Evolutionary conservation across 768 basidiomycete genomes (phyloP), one percentile per base, ranked within the genome.

Genomic region (Scleroderma citrinum): DNA sequence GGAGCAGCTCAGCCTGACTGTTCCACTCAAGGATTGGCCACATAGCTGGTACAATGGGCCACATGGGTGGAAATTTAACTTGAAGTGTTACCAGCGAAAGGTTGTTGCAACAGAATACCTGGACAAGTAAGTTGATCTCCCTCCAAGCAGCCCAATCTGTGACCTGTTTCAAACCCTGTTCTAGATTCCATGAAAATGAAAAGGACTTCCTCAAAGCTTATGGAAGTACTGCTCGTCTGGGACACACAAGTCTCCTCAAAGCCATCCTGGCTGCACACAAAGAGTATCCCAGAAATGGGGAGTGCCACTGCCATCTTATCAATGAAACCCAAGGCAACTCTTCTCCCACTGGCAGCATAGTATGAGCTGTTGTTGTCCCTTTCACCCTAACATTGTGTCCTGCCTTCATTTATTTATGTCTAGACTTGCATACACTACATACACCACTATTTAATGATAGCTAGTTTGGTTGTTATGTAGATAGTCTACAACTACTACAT

Each of bases 1-100:
- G 17, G 51, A 36, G 0, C 1, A 20, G 29, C 46, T 30, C 5
- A 31, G 40, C 26, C 35, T 46, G 12, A 24, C 6, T 2, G 14
- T 29, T 7, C 41, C 51, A n/a, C 42, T 55, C 16, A 44, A 34
- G 11, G 50, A 55, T 14, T 55, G 54, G 54, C 39, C 47, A 3
- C 16, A 19, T 21, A 11, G 49, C n/a, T 53, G 23, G n/a, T 21
- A 30, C 26, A 26, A 42, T 3, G 24, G 46, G 17, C 44, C 2
- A 2, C 29, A 49, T 19, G 5, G 36, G n/a, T 7, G 20, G 5
- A 17, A 36, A 13, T 37, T 46, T n/a, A 24, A 34, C 32, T 13
- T 17, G 3, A 36, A 37, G n/a, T 21, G 24, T 20, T 17, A 46
- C 20, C 20, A 46, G 17, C 5, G 16, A 36, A 12, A 6, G 5